A percentile compares a stretch with the other conserved stretches of the same genome.
phyloP scores from a whole-genome alignment of 2,329 filamentous ascomycete species.

The Cercospora zeina region DNA sequence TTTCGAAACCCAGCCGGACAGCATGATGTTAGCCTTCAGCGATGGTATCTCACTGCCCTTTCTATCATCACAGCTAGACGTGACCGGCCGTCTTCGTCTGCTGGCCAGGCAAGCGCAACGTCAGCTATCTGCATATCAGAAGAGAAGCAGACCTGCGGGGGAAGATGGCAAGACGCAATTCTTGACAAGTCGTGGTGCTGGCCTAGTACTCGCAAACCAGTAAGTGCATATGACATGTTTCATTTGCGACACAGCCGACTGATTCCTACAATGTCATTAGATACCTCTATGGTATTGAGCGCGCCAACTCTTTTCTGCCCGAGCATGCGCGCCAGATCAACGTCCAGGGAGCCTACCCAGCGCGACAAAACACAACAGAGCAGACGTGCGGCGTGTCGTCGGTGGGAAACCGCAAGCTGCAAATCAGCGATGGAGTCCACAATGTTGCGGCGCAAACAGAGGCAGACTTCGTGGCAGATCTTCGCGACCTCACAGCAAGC shows the following conservation, averaged over 20 bases:
- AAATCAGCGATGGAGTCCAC: slow-evolving; percentile 37
- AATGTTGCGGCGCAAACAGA: slow-evolving; percentile 31
- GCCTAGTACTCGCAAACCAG: slow-evolving; percentile 46
- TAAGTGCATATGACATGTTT: slow-evolving; percentile 26
- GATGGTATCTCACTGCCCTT: slow-evolving; percentile 51
- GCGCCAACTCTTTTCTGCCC: slow-evolving; percentile 42
- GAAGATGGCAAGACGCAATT: slow-evolving; percentile 31
- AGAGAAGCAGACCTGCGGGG: slow-evolving; percentile 36
- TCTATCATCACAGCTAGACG: slow-evolving; percentile 40
- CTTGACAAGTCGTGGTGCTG: slow-evolving; percentile 43
- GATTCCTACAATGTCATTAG: background rate
- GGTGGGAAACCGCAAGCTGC: slow-evolving; percentile 43
- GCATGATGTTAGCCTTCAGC: slow-evolving; percentile 52
- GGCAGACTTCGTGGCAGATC: slow-evolving; percentile 47
- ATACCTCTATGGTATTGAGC: slow-evolving; percentile 45
- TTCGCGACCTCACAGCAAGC: slow-evolving; percentile 40
- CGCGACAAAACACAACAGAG: slow-evolving; percentile 35
- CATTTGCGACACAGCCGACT: background rate
- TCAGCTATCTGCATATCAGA: slow-evolving; percentile 49
- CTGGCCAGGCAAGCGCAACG: slow-evolving; percentile 46
- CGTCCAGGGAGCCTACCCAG: slow-evolving; percentile 44
- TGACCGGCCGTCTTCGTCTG: slow-evolving; percentile 45
- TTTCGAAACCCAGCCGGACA: slow-evolving; percentile 43
- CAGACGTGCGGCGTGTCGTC: slow-evolving; percentile 52
- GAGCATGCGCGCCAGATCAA: slow-evolving; percentile 32